Percentiles rank a stretch among this genome's conserved stretches.
Conservation (phyloP, 1,284 basidiomycete species). For the Heterobasidion annosum region DNA sequence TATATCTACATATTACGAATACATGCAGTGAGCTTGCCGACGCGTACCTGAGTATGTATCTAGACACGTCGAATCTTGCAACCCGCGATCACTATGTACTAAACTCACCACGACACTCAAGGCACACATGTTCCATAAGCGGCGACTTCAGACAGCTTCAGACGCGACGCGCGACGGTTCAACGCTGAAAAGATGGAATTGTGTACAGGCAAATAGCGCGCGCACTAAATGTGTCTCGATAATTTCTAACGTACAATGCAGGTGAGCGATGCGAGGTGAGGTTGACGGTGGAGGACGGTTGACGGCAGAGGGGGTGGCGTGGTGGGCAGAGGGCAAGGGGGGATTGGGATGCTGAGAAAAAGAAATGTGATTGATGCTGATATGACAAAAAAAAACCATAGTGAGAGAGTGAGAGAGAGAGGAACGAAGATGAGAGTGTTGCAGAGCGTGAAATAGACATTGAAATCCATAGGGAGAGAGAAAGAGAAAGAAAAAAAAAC, state of each 20-base stretch:
- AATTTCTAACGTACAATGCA: constrained; percentile 13
- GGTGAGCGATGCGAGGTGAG: constrained; percentile 11
- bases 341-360: background rate
- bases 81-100: too few relatives aligned
- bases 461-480: background rate
- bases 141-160: background rate
- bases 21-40: constrained; percentile 3
- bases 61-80: background rate
- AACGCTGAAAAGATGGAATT: background rate
- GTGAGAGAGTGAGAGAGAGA: constrained; percentile 9
- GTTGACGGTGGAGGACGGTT: background rate
- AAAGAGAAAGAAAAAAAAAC: constrained; percentile 4
- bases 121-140: background rate
- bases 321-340: background rate
- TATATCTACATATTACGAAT: background rate
- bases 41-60: background rate
- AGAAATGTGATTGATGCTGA: constrained; percentile 22
- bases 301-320: background rate
- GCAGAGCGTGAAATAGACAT: constrained; percentile 10
- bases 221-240: background rate
- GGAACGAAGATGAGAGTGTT: constrained; percentile 13
- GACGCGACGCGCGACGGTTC: background rate
- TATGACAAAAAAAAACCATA: constrained; percentile 17
- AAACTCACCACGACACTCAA: background rate
- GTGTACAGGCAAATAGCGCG: background rate